Conservation (phyloP, 2,329 filamentous ascomycete species). For the Verticillium klebahnii region DNA sequence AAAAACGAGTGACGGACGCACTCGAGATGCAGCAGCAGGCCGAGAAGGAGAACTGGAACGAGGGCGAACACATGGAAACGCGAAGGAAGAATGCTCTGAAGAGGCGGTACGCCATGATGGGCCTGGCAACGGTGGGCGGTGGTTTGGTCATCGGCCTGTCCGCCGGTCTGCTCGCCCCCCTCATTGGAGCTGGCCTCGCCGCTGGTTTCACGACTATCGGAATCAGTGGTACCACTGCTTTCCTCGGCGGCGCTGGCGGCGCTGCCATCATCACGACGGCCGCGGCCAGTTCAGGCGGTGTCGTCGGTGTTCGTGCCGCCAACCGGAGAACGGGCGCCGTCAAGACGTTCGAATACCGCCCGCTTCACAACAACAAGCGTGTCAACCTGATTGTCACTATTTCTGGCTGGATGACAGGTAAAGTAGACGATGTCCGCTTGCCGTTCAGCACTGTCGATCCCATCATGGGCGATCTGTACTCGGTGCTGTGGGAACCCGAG, state of each 20-base stretch:
- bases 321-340: conserved; percentile 84
- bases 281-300: conserved; percentile 78
- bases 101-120: conserved; percentile 89
- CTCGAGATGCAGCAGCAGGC: conserved; percentile 96
- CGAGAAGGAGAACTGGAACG: conserved; percentile 96
- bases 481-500: conserved; percentile 94
- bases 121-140: conserved; percentile 90
- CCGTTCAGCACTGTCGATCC: conserved; percentile 96
- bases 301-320: conserved; percentile 84
- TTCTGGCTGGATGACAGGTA: conserved; percentile 97
- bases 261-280: conserved; percentile 91
- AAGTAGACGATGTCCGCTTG: conserved; percentile 90
- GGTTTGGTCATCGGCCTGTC: conserved; percentile 93
- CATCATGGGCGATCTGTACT: conserved; percentile 97
- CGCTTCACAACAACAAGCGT: conserved; percentile 95
- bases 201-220: conserved; percentile 95
- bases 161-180: conserved; percentile 82
- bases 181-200: conserved; percentile 90
- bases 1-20: conserved; percentile 94
- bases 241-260: conserved; percentile 86
- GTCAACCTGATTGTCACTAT: conserved; percentile 94
- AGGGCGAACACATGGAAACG: conserved; percentile 87
- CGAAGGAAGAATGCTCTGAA: conserved; percentile 78
- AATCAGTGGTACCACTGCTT: conserved; percentile 80
- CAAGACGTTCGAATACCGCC: conserved; percentile 93